Base-by-base conservation (phyloP, 2,329 filamentous ascomycete genomes). In the Ceratocystis papillata region DNA sequence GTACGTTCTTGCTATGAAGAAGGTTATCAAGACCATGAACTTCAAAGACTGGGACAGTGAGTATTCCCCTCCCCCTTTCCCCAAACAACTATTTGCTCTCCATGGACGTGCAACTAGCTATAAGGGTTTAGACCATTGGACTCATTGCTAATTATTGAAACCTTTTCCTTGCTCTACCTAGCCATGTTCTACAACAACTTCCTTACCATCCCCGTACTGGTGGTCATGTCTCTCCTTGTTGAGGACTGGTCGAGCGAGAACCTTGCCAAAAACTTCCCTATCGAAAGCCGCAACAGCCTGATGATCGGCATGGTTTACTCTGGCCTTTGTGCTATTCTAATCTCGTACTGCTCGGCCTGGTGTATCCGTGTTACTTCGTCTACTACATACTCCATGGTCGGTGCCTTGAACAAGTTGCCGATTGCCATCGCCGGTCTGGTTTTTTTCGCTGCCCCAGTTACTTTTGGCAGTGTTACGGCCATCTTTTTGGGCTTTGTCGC, bases 151-250 rank as follows among this genome's bases (percentile, higher is more conserved):
- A 59, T 25, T 20, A 5, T 17, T 17, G 17, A 7, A 17, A 4
- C 7, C 22, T 15, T 57, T 7, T 33, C 12, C 3, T 33, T 5
- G 37, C 22, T 46, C 37, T 48, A n/a, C n/a, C 44, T 62, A 97
- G 93, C 92, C 73, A 99, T 97, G 94, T 97, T 94, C 80, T 99
- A 99, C 82, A 99, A 99, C 84, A 97, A 99, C 78, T 83, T 97
- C 61, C 85, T 99, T 70, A 96, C 92, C 67, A 96, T 99, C 70
- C 94, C 94, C 33, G 87, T 97, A 72, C 85, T 99, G 64, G 77
- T 97, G 67, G 75, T 90, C 71, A 86, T 87, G 75, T 95, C 93
- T 44, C 79, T 96, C 64, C 72, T 96, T 69, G 79, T 88, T 70
- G 94, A 99, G 76, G 90, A 97, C 78, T 99, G 94, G 94, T 96